These are phyloP conservation scores for Dicorynia guianensis DNA, from an alignment of 306 rosid species.

Conservation along the genomic window DNA sequence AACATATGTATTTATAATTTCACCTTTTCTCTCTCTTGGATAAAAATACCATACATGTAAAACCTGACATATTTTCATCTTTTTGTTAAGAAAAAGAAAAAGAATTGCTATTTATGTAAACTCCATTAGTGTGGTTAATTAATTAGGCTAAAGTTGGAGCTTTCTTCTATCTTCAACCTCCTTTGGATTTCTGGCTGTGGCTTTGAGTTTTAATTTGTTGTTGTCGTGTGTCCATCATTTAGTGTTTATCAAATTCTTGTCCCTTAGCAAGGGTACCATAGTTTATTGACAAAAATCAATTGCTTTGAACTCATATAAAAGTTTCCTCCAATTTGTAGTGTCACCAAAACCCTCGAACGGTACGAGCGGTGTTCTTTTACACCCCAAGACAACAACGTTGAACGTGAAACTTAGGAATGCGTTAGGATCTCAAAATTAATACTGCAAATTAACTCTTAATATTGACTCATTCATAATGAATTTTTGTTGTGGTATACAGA, in stretches of 20 bases:
- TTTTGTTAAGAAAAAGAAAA: no score
- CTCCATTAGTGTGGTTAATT: no score
- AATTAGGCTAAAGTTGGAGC: no score
- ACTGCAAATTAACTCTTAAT: not conserved
- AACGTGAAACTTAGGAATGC: conserved; percentile 82
- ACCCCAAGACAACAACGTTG: conserved; percentile 60
- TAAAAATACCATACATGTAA: no score
- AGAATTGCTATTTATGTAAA: no score
- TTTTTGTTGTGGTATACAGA: conserved; percentile 51
- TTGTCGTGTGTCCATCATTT: not conserved
- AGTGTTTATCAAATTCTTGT: no score
- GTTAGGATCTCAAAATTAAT: not conserved
- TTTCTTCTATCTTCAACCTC: no score
- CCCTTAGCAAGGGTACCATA: no score
- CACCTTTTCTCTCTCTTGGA: no score
- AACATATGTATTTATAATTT: not conserved
- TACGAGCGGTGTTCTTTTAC: conserved; percentile 72
- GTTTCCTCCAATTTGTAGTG: conserved; percentile 42
- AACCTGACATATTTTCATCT: no score
- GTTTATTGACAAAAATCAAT: no score
- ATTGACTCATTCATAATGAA: not conserved
- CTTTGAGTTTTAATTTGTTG: not conserved
- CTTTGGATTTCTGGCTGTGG: no score
- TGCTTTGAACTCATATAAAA: conserved; percentile 12
- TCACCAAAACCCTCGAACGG: conserved; percentile 70